A percentile compares a stretch with the other conserved stretches of the same genome.
Conservation (phyloP, 1,284 basidiomycete species). For the Pseudozyma flocculosa region DNA sequence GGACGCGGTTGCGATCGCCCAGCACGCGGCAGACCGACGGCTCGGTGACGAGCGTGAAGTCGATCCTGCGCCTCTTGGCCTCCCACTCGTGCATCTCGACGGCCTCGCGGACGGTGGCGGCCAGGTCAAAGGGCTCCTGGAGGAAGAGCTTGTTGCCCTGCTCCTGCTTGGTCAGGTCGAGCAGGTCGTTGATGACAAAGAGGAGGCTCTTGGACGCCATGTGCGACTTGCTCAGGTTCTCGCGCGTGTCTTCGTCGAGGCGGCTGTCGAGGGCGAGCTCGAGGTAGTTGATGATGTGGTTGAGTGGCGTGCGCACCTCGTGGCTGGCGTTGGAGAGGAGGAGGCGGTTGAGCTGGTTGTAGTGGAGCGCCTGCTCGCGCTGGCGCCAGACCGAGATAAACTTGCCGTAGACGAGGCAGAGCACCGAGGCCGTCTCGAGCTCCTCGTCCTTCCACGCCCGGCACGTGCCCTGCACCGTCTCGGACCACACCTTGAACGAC, state of each 20-base stretch:
- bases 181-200: conserved; percentile 74
- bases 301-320: conserved; percentile 66
- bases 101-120: conserved; percentile 70
- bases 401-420: conserved; percentile 80
- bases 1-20: conserved; percentile 66
- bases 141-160: conserved; percentile 76
- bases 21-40: conserved; percentile 65
- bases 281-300: conserved; percentile 66
- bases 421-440: conserved; percentile 78
- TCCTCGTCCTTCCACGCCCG: conserved; percentile 83
- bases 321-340: conserved; percentile 84
- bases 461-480: conserved; percentile 72
- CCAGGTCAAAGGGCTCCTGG: conserved; percentile 78
- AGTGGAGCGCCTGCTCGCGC: conserved; percentile 75
- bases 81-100: conserved; percentile 67
- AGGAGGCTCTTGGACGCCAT: conserved; percentile 71
- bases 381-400: conserved; percentile 88
- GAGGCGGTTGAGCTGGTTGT: conserved; percentile 76
- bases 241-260: conserved; percentile 74
- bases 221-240: conserved; percentile 76
- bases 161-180: conserved; percentile 80
- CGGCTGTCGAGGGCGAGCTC: conserved; percentile 81
- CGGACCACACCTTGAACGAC: conserved; percentile 67
- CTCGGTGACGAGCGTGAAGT: conserved; percentile 67
- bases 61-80: conserved; percentile 68